Evolutionary conservation across 331 rosid species (phyloP).

Genomic region (Pyracantha coccinea): DNA sequence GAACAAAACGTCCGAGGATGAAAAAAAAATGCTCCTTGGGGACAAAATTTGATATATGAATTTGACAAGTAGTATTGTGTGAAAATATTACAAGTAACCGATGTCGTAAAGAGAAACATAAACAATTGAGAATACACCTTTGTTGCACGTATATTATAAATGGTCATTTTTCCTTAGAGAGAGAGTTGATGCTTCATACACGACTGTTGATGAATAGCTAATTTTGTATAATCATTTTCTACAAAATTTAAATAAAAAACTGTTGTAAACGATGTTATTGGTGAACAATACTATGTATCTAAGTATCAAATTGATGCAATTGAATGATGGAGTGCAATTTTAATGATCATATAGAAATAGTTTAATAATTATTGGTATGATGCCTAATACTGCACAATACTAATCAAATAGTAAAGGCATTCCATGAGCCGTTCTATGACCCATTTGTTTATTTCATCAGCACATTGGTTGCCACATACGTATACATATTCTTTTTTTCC

Average conservation of each 20-base stretch:
- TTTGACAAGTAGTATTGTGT: background rate
- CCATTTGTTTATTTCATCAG: background rate
- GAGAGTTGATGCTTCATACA: too few relatives aligned
- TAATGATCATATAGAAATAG: background rate
- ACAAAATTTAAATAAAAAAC: too few relatives aligned
- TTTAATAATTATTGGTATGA: background rate
- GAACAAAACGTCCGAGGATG: background rate
- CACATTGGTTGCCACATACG: background rate
- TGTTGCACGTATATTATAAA: background rate
- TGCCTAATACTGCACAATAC: background rate
- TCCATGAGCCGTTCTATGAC: background rate
- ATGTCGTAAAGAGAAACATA: too few relatives aligned
- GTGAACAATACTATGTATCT: background rate
- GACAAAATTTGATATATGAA: too few relatives aligned
- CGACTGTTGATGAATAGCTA: too few relatives aligned
- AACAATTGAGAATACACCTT: background rate
- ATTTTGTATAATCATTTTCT: too few relatives aligned
- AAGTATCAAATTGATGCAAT: background rate
- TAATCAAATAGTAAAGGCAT: background rate
- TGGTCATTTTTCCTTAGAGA: accelerated
- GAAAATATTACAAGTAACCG: background rate
- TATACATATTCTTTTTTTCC: background rate
- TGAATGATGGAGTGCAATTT: background rate
- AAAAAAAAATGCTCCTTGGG: background rate
- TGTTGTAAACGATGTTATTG: background rate